Base-by-base conservation (phyloP, 2,329 filamentous ascomycete species). In the Elsinoe fawcettii region DNA sequence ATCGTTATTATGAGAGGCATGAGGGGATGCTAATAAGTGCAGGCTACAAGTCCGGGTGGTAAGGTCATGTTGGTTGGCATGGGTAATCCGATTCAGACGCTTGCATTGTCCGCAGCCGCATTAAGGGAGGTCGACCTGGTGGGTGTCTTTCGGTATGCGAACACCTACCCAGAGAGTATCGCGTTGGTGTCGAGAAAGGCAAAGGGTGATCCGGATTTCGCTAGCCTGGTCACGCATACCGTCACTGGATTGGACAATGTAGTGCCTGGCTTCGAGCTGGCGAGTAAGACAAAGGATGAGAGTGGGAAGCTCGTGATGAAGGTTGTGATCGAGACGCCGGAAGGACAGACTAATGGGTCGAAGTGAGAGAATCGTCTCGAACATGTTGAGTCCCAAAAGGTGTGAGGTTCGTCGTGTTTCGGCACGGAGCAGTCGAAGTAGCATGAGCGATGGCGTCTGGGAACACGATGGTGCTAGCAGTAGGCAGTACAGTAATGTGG, bases 21-120 rank as follows among this genome's bases (percentile, higher is more conserved):
- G n/a, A n/a, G n/a, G n/a, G n/a, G 9, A 36, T 30, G 56, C 58
- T 65, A 18, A 62, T 51, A 7, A n/a, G 16, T 23, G 3, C 46
- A 76, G 74, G 70, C 84, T 2, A 84, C 86, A 8, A 78, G 78
- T 58, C 78, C 86, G 0, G 87, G 87, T 23, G 87, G 87, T 16
- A 85, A 84, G 64, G 77, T 90, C 51, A 79, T 90, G 69, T 83
- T 90, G 69, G 86, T 91, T 22, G 87, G 87, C 55, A 90, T 90
- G 87, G 87, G 87, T 36, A 87, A 81, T 4, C 86, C 87, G 0
- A 80, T 89, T 55, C 86, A 90, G 69, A 89, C 85, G 0, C 76
- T 90, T 1, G 86, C 86, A 1, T 74, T 91, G 46, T 87, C 83
- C 6, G 84, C 85, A 4, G 86, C 86, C 2, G 85, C 87, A 37